Conservation (phyloP, 106 monocot genomes). For the Agapanthus africanus region DNA sequence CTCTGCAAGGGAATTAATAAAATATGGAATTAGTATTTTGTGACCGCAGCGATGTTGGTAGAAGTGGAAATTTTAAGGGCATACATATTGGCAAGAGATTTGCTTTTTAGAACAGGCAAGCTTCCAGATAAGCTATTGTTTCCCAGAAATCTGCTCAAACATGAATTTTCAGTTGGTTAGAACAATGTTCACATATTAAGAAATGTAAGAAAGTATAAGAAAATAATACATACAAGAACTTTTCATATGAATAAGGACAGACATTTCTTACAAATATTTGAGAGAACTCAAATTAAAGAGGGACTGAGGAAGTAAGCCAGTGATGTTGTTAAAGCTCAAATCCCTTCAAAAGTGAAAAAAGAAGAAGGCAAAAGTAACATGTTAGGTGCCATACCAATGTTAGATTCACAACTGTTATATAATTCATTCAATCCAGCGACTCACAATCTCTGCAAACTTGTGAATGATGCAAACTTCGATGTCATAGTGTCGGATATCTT, state of each 20-base stretch:
- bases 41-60: too few relatives aligned
- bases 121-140: slow-evolving; percentile 69
- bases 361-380: too few relatives aligned
- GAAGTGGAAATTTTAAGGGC: not conserved
- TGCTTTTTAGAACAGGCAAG: slow-evolving; percentile 52
- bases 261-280: slow-evolving; percentile 41
- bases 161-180: too few relatives aligned
- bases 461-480: slow-evolving; percentile 38
- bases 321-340: slow-evolving; percentile 90
- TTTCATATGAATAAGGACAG: not conserved
- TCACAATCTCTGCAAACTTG: slow-evolving; percentile 42
- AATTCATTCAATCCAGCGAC: slow-evolving; percentile 27
- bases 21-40: not conserved
- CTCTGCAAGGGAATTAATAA: slow-evolving; percentile 39
- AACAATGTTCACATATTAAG: too few relatives aligned
- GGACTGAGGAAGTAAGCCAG: slow-evolving; percentile 57
- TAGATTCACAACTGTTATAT: too few relatives aligned
- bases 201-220: too few relatives aligned
- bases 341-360: slow-evolving; percentile 38
- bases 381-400: too few relatives aligned
- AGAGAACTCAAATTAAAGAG: slow-evolving; percentile 61
- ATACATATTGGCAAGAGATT: slow-evolving; percentile 49
- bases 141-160: slow-evolving; percentile 65
- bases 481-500: slow-evolving; percentile 52
- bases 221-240: too few relatives aligned